Evolutionary conservation across 2,329 filamentous ascomycete genomes (phyloP), one percentile per base, ranked within the genome.

Genomic region (Aspergillus sp.): DNA sequence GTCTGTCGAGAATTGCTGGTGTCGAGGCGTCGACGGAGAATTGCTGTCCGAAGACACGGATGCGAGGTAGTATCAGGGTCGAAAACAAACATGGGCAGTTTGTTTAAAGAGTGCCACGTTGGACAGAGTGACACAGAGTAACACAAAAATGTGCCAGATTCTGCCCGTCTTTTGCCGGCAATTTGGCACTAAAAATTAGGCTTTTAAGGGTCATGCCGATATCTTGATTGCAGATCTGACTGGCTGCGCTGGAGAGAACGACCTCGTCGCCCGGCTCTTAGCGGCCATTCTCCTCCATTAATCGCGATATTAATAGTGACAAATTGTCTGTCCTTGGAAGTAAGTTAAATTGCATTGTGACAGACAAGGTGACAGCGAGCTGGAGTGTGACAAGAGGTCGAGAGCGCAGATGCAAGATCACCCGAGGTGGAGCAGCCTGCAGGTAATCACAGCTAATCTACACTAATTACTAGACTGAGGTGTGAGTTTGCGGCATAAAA

Each of bases 301-400:
- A 37, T 37, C 15, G 6, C 19, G 39, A 43, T 43, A 49, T 48
- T 49, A 47, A 41, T 55, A 49, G 52, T 14, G 12, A 45, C 21
- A 27, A 41, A 33, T 48, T 48, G 35, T 19, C n/a, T 50, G 2
- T 33, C 17, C 49, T 37, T 12, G 31, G 12, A 14, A 2, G 17
- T 7, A 31, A 39, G 51, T 51, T 53, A 33, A 33, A 56, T 43
- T 48, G 31, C 41, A 39, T 52, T 40, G 43, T 50, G 49, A 37
- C 40, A 24, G 41, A 56, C 27, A 52, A 48, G 33, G 51, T 55
- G 27, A 37, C 11, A 35, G 46, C 33, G 19, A 24, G 41, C n/a
- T 43, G 37, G 41, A 14, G 50, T 64, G 63, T 65, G 63, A 65
- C 58, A 60, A 41, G 35, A 56, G 49, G 55, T 51, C 37, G 40